phyloP scores from a whole-genome alignment of 2,329 filamentous ascomycete species.

The Didymella sp. region DNA sequence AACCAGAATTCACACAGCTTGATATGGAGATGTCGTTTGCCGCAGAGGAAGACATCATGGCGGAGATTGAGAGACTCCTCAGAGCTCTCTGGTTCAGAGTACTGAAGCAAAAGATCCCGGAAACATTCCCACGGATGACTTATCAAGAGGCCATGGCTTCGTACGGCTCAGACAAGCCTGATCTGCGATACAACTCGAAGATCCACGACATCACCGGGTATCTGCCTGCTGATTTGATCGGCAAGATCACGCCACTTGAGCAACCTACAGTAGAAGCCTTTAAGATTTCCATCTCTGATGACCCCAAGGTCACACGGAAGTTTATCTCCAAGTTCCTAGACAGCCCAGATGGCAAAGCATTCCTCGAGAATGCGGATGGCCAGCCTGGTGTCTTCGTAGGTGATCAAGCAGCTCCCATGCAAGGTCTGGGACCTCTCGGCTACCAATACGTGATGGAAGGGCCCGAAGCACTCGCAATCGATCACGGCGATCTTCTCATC shows the following conservation, averaged over 20 bases:
- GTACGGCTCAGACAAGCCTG: slow-evolving; percentile 93
- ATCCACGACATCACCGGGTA: slow-evolving; percentile 71
- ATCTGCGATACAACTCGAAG: slow-evolving; percentile 75
- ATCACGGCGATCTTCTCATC: slow-evolving; percentile 77
- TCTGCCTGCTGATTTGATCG: slow-evolving; percentile 68
- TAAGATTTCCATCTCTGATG: slow-evolving; percentile 66
- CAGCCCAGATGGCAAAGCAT: slow-evolving; percentile 62
- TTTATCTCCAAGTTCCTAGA: slow-evolving; percentile 78
- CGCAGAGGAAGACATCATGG: slow-evolving; percentile 73
- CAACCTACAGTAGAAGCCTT: slow-evolving; percentile 78
- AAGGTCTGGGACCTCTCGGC: slow-evolving; percentile 79
- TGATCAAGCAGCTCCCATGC: slow-evolving; percentile 75
- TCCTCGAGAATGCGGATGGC: slow-evolving; percentile 75
- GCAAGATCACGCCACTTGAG: slow-evolving; percentile 74
- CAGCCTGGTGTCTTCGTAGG: slow-evolving; percentile 79
- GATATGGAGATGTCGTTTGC: slow-evolving; percentile 95
- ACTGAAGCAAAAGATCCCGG: slow-evolving; percentile 52
- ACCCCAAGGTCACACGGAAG: slow-evolving; percentile 61
- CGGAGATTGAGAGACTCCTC: slow-evolving; percentile 62
- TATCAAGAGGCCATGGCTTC: slow-evolving; percentile 80
- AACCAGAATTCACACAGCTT: slow-evolving; percentile 96
- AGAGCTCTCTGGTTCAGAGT: slow-evolving; percentile 62
- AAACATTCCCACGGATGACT: slow-evolving; percentile 65
- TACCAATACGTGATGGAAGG: slow-evolving; percentile 70
- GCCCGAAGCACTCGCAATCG: slow-evolving; percentile 60